phyloP scores from a whole-genome alignment of 164 flowering plant genomes.

The Buxus sempervirens region DNA sequence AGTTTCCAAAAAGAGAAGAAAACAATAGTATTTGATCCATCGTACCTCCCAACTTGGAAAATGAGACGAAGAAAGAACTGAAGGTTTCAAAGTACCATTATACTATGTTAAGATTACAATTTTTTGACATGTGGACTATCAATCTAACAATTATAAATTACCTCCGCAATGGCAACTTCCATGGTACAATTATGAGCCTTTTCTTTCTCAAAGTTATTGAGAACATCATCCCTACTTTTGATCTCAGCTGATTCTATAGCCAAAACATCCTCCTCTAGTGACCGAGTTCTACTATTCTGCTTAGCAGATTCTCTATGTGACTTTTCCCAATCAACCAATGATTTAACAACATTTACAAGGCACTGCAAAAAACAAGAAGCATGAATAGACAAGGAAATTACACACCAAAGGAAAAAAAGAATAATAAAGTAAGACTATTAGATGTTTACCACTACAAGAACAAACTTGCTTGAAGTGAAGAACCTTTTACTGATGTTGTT shows the following conservation, averaged over 20 bases:
- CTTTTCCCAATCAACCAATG: constrained; percentile 92
- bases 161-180: constrained; percentile 96
- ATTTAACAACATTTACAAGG: constrained; percentile 84
- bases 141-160: constrained; percentile 21
- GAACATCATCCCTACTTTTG: constrained; percentile 49
- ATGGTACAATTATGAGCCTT: constrained; percentile 93
- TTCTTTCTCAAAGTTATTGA: constrained; percentile 79
- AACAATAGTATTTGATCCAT: not conserved
- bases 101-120: not conserved
- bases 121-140: not conserved
- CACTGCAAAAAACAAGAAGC: constrained; percentile 43
- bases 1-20: too few species aligned
- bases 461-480: constrained; percentile 80
- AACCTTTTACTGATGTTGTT: constrained; percentile 64
- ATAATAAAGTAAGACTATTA: not conserved
- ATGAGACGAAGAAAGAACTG: not conserved
- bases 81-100: not conserved
- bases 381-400: not conserved
- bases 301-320: constrained; percentile 43
- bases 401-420: constrained; percentile 6
- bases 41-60: too few species aligned
- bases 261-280: constrained; percentile 38
- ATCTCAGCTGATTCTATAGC: constrained; percentile 37
- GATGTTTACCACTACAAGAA: not conserved
- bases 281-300: constrained; percentile 26